Evolutionary conservation across 805 yeast genomes (phyloP), one percentile per base, ranked within the genome.

Genomic region (Zygosaccharomyces lentus): DNA sequence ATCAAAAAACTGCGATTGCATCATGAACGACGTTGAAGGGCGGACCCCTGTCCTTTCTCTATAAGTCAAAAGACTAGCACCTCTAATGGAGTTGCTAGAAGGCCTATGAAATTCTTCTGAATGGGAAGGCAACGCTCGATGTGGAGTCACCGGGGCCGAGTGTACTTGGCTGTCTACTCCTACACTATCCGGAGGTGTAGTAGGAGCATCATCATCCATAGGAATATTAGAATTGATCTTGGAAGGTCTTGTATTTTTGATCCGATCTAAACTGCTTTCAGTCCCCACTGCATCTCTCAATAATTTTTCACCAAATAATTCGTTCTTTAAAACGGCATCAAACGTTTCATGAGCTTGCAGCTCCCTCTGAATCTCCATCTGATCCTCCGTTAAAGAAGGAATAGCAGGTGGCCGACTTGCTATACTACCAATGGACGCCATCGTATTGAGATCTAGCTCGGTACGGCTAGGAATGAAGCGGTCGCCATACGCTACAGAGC

Each of bases 261-360:
- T 61, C 34, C 56, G 61, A 26, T 60, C 64, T n/a, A 65, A 60
- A 36, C 57, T 57, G n/a, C 61, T 53, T 19, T 66, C 69, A 10
- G 60, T 57, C 2, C 62, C 60, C 6, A 58, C 53, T 13, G 61
- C 46, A 46, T 57, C 63, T 39, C 54, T 73, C 4, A 90, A 87
- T 3, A 87, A 79, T 50, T 85, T 79, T 59, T 84, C 93, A 12
- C 97, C 98, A 71, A 93, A 93, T 29, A 93, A 68, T 64, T 93
- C 99, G 27, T 95, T 86, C 56, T 86, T 84, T 39, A 93, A 69
- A 2, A 93, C 86, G 0, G 91, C 81, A 45, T 90, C 82, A 65
- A 90, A 93, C 0, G 96, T 87, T 52, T 84, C 72, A 61, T 87
- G 87, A 4, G 96, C 96, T 58, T 87, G 95, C 54, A 82, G 84